phyloP scores from a whole-genome alignment of 164 flowering plant genomes.

The Chimonanthus salicifolius region DNA sequence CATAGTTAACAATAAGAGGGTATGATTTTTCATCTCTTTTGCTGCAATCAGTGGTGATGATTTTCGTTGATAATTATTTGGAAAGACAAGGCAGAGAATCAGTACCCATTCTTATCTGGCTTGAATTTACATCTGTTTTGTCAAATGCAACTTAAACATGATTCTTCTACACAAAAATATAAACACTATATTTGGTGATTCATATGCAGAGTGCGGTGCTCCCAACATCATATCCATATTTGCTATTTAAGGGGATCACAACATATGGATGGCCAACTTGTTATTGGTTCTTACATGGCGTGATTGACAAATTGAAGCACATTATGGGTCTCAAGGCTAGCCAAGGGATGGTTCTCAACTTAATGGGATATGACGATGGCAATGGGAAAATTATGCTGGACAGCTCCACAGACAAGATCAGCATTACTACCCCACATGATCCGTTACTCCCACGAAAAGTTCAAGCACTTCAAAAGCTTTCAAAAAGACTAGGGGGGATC shows the following conservation, averaged over 20 bases:
- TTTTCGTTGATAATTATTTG: no score
- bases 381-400: constrained; percentile 37
- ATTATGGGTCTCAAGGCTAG: constrained; percentile 14
- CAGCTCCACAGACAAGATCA: constrained; percentile 28
- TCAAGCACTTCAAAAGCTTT: constrained; percentile 41
- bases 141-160: neutral
- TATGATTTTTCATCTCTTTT: no score
- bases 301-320: constrained; percentile 36
- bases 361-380: constrained; percentile 46
- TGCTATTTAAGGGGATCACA: constrained; percentile 46
- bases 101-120: no score
- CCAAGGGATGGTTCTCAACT: constrained; percentile 29
- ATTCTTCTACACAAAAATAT: neutral
- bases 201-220: constrained; percentile 41
- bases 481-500: constrained; percentile 51
- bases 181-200: neutral
- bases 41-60: no score
- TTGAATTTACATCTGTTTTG: no score
- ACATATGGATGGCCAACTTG: constrained; percentile 47
- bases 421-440: constrained; percentile 40
- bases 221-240: constrained; percentile 40
- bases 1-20: no score
- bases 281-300: constrained; percentile 40
- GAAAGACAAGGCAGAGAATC: no score
- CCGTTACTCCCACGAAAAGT: constrained; percentile 39